Percentiles rank a stretch among this genome's conserved stretches.
Conservation (phyloP, 176 grass and related monocot species). For the Zoysia pacifica region DNA sequence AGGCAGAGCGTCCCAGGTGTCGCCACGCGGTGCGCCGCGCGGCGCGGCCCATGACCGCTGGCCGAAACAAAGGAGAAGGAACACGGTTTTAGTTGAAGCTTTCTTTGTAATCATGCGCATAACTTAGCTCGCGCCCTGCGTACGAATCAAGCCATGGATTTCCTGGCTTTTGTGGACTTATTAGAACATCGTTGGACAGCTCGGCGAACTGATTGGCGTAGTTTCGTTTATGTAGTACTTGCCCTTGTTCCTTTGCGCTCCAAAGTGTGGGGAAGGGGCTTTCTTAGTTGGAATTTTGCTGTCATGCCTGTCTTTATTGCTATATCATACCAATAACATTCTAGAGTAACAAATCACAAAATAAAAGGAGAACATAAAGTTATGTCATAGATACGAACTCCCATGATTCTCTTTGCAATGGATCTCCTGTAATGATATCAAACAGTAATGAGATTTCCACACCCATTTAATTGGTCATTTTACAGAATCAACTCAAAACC, state of each 20-base stretch:
- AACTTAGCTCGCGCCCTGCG: background rate
- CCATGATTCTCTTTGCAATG: background rate
- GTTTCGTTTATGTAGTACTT: background rate
- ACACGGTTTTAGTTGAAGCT: constrained; percentile 33
- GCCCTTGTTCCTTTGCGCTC: constrained; percentile 5
- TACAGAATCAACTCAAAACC: too few species aligned
- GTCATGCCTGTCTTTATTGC: constrained; percentile 29
- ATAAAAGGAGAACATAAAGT: background rate
- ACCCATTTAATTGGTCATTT: too few species aligned
- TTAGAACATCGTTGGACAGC: constrained; percentile 19
- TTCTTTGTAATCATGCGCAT: constrained; percentile 24
- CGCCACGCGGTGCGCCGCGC: background rate
- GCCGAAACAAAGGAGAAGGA: constrained; percentile 9
- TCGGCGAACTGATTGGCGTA: constrained; percentile 33
- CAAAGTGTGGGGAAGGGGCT: constrained; percentile 36
- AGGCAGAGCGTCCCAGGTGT: constrained; percentile 34
- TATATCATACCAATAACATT: background rate
- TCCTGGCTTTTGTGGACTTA: constrained; percentile 2
- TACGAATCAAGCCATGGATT: background rate
- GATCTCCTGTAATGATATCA: background rate
- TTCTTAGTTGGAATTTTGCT: constrained; percentile 43
- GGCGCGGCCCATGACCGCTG: constrained; percentile 8
- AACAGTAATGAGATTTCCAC: too few species aligned
- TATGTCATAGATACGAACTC: background rate
- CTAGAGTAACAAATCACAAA: background rate